Conservation (phyloP, 352 stramenopile genomes). For the Phytophthora pluvialis region DNA sequence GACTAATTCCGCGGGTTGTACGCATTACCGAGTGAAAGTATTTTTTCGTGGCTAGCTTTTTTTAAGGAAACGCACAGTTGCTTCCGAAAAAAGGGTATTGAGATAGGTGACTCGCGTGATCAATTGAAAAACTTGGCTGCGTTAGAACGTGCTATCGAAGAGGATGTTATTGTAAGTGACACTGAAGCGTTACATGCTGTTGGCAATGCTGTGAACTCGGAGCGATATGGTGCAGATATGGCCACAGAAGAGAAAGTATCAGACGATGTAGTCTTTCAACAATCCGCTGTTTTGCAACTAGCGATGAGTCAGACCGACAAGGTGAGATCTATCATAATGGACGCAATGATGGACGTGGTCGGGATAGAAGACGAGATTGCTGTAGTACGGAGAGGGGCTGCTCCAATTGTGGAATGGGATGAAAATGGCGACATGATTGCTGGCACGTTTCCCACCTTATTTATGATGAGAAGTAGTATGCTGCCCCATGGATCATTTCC, state of each 20-base stretch:
- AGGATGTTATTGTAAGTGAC: neutral
- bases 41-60: neutral
- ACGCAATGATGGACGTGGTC: neutral
- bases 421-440: neutral
- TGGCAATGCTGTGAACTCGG: neutral
- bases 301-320: neutral
- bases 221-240: neutral
- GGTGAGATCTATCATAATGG: neutral
- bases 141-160: neutral
- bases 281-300: neutral
- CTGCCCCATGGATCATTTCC: neutral
- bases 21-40: neutral
- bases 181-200: neutral
- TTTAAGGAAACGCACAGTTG: neutral
- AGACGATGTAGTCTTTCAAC: neutral
- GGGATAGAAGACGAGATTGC: neutral
- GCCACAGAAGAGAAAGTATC: neutral
- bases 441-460: neutral
- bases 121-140: neutral
- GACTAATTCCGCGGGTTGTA: neutral
- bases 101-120: neutral
- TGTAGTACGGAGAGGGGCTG: neutral
- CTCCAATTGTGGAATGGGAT: conserved; percentile 4
- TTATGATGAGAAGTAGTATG: neutral
- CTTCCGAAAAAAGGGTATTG: neutral